Conservation (phyloP, 2,329 filamentous ascomycete species). For the Aureobasidium sp. region DNA sequence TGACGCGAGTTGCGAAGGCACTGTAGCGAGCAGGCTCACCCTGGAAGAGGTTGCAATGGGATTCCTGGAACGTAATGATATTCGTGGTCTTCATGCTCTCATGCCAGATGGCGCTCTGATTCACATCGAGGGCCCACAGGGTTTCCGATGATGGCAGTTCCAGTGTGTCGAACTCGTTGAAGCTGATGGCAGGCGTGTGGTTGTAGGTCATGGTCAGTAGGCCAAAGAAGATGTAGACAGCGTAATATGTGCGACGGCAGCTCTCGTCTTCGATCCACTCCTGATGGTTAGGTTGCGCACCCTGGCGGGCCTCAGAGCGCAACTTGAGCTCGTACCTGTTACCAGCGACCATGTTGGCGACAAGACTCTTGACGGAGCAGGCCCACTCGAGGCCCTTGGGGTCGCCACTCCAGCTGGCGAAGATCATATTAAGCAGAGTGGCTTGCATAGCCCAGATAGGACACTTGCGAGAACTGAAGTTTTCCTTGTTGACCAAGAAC, state of each 20-base stretch:
- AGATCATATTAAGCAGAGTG: slow-evolving; percentile 95
- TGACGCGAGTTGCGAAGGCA: slow-evolving; percentile 90
- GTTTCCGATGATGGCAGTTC: slow-evolving; percentile 89
- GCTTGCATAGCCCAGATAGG: slow-evolving; percentile 98
- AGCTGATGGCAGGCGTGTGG: slow-evolving; percentile 94
- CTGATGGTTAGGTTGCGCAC: slow-evolving; percentile 63
- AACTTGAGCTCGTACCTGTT: slow-evolving; percentile 95
- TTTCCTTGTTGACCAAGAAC: slow-evolving; percentile 95
- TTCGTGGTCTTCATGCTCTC: slow-evolving; percentile 65
- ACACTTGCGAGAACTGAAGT: slow-evolving; percentile 95
- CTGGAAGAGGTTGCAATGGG: slow-evolving; percentile 92
- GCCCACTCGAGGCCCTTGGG: slow-evolving; percentile 97
- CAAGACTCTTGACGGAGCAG: slow-evolving; percentile 94
- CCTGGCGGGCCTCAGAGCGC: slow-evolving; percentile 78
- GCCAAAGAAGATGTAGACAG: slow-evolving; percentile 98
- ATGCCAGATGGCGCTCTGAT: slow-evolving; percentile 75
- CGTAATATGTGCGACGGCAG: slow-evolving; percentile 92
- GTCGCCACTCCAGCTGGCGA: slow-evolving; percentile 98
- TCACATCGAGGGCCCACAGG: slow-evolving; percentile 78
- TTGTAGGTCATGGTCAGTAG: slow-evolving; percentile 93
- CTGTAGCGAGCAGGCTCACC: slow-evolving; percentile 87
- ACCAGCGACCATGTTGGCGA: slow-evolving; percentile 97
- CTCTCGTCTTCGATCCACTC: slow-evolving; percentile 98
- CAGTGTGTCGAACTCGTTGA: slow-evolving; percentile 93
- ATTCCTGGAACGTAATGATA: slow-evolving; percentile 81